Evolutionary conservation across 306 rosid genomes (phyloP), one percentile per base, ranked within the genome.

Genomic region (Parietaria judaica): DNA sequence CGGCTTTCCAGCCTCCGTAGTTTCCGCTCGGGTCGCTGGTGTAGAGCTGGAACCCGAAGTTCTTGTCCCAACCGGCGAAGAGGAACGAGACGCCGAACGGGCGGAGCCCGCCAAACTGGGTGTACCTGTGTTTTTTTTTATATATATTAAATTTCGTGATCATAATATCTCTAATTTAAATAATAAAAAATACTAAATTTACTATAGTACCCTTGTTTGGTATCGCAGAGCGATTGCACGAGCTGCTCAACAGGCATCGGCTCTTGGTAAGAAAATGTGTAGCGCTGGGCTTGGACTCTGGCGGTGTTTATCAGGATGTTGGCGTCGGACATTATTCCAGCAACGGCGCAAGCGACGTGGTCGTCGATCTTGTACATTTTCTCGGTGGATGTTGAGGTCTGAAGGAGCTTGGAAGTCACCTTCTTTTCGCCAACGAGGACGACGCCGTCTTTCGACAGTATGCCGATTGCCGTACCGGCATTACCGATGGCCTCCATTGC

Each of bases 401-500:
- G 74, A 16, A 71, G 77, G 60, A 71, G 75, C 57, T 77, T 77
- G 51, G 81, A 77, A 34, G 81, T 72, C 16, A 72, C 81, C 48
- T 77, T 77, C 69, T 77, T 72, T 31, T 69, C 81, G 54, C 75
- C 75, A 31, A 69, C 75, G 48, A 77, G 65, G 64, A 77, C 72
- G 23, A 69, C 81, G 36, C 78, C 81, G 12, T 72, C 78, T 70
- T 72, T 77, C 1, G 81, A 68, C 51, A 68, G 46, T 64, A 65
- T 68, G 14, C 81, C 78, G 7, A 77, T 77, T 43, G 81, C 81
- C 36, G 66, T 55, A 41, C 75, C 81, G 3, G 75, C 75, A 61
- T 77, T 77, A 47, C 81, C 81, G 56, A 72, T 77, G 52, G 81
- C 81, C 65, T 68, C 78, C 72, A 68, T 68, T 9, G 75, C 81